Evolutionary conservation across 2,329 filamentous ascomycete genomes (phyloP).

Genomic region (Phyllosticta ampelicida): DNA sequence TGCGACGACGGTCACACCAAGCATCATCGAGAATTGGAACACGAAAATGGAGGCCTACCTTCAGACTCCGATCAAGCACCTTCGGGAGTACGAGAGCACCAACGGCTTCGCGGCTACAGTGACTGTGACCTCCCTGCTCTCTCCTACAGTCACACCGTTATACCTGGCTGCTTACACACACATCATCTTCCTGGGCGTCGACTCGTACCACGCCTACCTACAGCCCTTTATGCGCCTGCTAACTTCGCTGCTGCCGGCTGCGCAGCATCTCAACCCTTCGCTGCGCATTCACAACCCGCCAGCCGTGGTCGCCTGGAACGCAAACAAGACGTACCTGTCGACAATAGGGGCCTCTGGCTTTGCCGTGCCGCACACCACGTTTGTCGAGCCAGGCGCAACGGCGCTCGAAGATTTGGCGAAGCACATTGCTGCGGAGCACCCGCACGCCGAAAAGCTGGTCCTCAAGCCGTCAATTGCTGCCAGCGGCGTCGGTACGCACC

Average conservation of each 20-base stretch:
- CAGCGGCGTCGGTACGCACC: slow-evolving; percentile 1
- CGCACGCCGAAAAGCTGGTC: neutral
- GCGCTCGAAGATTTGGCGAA: neutral
- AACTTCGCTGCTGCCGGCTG: neutral
- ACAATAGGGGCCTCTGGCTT: neutral
- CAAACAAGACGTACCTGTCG: slow-evolving; percentile 9
- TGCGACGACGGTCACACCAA: neutral
- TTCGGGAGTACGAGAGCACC: neutral
- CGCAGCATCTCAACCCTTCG: slow-evolving; percentile 2
- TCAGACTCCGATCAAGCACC: neutral
- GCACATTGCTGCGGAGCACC: neutral
- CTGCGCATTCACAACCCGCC: slow-evolving; percentile 8
- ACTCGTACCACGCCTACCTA: slow-evolving; percentile 7
- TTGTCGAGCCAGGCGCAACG: neutral
- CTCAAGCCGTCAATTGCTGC: slow-evolving; percentile 9
- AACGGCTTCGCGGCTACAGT: neutral
- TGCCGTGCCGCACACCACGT: slow-evolving; percentile 2
- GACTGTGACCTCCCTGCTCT: slow-evolving; percentile 1
- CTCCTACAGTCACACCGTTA: neutral
- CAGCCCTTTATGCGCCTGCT: slow-evolving; percentile 4
- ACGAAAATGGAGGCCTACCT: slow-evolving; percentile 7
- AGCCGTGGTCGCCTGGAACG: slow-evolving; percentile 2
- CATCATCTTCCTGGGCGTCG: slow-evolving; percentile 7
- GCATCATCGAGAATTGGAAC: neutral
- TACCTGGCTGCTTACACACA: slow-evolving; percentile 4